These are phyloP conservation scores for Coffea canephora DNA, from an alignment of 257 asterid genomes.

Conservation along the genomic window DNA sequence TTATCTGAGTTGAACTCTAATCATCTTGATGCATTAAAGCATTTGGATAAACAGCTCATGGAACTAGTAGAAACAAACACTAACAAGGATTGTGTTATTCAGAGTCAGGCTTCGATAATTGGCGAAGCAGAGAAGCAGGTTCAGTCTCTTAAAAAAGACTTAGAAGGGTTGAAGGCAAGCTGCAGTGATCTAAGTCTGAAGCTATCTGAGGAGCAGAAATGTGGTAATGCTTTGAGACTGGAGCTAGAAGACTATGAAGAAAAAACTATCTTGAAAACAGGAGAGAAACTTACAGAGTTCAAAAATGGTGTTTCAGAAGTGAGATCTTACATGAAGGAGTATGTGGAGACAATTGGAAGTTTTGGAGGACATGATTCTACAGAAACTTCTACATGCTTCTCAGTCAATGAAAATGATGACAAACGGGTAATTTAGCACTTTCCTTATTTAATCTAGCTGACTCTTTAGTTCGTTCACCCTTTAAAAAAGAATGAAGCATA, in stretches of 20 bases:
- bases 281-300: conserved; percentile 59
- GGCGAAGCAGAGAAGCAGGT: conserved; percentile 44
- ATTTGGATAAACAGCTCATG: conserved; percentile 41
- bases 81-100: conserved; percentile 39
- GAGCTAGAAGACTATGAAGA: conserved; percentile 55
- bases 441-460: conserved; percentile 15
- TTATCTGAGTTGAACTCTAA: conserved; percentile 58
- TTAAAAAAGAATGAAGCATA: neutral
- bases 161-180: conserved; percentile 41
- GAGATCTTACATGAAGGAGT: conserved; percentile 47
- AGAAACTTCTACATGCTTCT: conserved; percentile 21
- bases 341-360: conserved; percentile 35
- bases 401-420: conserved; percentile 32
- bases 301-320: conserved; percentile 56
- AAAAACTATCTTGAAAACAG: conserved; percentile 44
- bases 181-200: conserved; percentile 40
- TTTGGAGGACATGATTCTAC: conserved; percentile 23
- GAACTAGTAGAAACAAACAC: conserved; percentile 40
- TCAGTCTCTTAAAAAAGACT: conserved; percentile 49
- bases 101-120: conserved; percentile 39
- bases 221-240: conserved; percentile 33
- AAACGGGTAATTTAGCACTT: conserved; percentile 44
- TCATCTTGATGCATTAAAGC: conserved; percentile 37
- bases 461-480: conserved; percentile 11
- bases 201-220: conserved; percentile 47